These are phyloP conservation scores for bread wheat (Triticum aestivum) DNA, from an alignment of 176 grass and related monocot genomes.

Conservation along the genomic window IWGSC_CS_RefSeq_v2.1 NC_057811.1:478116811-478117310, in stretches of 20 bases:
- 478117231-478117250: background rate
- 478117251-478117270: background rate
- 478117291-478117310: background rate
- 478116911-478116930: slow-evolving; percentile 92
- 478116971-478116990: slow-evolving; percentile 78
- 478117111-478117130: slow-evolving; percentile 65
- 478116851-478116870: slow-evolving; percentile 95
- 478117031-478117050: slow-evolving; percentile 78
- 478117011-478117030: slow-evolving; percentile 71
- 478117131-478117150: slow-evolving; percentile 35
- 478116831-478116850: slow-evolving; percentile 88
- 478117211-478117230: background rate
- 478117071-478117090: slow-evolving; percentile 58
- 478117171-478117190: slow-evolving; percentile 4
- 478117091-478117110: slow-evolving; percentile 75
- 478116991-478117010: slow-evolving; percentile 79
- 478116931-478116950: slow-evolving; percentile 62
- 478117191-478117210: background rate
- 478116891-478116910: slow-evolving; percentile 77
- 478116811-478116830: slow-evolving; percentile 94
- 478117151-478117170: background rate
- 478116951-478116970: slow-evolving; percentile 91
- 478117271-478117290: background rate
- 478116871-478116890: slow-evolving; percentile 86
- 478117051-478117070: slow-evolving; percentile 63